Evolutionary conservation across 164 flowering plant species (phyloP), one percentile per base, ranked within the genome.

Genomic region (Vitis labrusca): DNA sequence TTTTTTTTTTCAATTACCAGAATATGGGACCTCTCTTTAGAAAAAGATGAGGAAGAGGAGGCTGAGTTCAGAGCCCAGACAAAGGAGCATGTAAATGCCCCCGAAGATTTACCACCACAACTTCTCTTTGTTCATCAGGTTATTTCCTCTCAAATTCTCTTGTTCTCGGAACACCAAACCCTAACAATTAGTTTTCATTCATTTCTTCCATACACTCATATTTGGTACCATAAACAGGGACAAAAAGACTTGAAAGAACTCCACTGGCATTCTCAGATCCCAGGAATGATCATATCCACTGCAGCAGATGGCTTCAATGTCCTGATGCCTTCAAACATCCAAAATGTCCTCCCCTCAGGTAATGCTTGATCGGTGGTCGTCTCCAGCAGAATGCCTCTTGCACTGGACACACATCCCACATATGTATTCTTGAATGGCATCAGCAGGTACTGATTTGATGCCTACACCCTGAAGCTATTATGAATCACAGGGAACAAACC

Each of bases 111-210:
- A 73, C 99, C 97, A 5, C 97, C 99, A 29, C 98, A 95, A 65
- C 94, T 95, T 70, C 89, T 95, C 52, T 93, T 95, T 76, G 92
- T 95, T 72, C 98, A 95, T 78, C 99, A 92, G 96, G 98, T 92
- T 59, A 9, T 23, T 57, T 13, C 48, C 2, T 30, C 37, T 57
- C n/a, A 47, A 37, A 15, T 10, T 62, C 17, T 8, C 10, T 64
- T 9, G 2, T 10, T 44, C 29, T 69, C 9, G n/a, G 13, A 64
- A 5, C 1, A 67, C 47, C 1, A 52, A 15, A 37, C 65, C 29
- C 51, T n/a, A 47, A 7, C 23, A 13, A 27, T 68, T 30, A 9
- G 2, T 16, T 27, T 23, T 15, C 53, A 11, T 16, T 17, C 52
- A 50, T 6, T 32, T 13, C 51, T 12, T 63, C 16, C 30, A 13